Percentiles rank a stretch among this genome's conserved stretches.
Conservation (phyloP, 1,139 yeast species). For the Meyerozyma sp. region DNA sequence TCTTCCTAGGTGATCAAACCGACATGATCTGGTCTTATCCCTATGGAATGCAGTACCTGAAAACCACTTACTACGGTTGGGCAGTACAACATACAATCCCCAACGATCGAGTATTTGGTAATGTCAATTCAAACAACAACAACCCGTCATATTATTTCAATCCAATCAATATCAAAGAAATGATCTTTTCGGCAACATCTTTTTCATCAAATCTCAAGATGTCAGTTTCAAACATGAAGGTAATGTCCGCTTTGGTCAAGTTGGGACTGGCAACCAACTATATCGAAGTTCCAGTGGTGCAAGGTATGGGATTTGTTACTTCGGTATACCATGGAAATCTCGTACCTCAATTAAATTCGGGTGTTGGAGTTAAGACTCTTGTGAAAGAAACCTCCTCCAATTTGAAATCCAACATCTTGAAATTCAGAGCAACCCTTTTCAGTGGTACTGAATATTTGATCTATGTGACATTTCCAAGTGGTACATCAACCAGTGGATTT, state of each 20-base stretch:
- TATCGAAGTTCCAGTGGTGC: conserved; percentile 42
- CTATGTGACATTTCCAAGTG: conserved; percentile 49
- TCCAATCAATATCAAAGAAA: conserved; percentile 5
- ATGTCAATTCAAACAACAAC: conserved; percentile 29
- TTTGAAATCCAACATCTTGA: conserved; percentile 36
- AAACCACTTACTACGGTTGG: conserved; percentile 44
- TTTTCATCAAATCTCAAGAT: conserved; percentile 4
- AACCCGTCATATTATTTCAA: conserved; percentile 7
- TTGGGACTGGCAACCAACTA: conserved; percentile 18
- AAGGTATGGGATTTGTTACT: conserved; percentile 76
- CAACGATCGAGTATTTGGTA: conserved; percentile 61
- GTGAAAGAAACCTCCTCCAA: conserved; percentile 36
- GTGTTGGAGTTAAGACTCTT: conserved; percentile 47
- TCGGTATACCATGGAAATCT: conserved; percentile 57
- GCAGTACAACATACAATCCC: conserved; percentile 64
- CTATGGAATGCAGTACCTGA: conserved; percentile 60
- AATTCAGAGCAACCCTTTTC: conserved; percentile 52
- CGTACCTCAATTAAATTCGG: conserved; percentile 49
- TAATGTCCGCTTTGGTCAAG: conserved; percentile 8
- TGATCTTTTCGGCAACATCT: conserved; percentile 8
- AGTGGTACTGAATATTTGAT: conserved; percentile 53
- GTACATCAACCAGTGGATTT: conserved; percentile 23
- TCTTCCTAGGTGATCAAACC: conserved; percentile 61
- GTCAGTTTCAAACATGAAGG: conserved; percentile 6
- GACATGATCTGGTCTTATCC: conserved; percentile 77